These are phyloP conservation scores for Polytrichum commune DNA, from an alignment of 225 moss, liverwort and hornwort genomes.

Conservation along the genomic window DNA sequence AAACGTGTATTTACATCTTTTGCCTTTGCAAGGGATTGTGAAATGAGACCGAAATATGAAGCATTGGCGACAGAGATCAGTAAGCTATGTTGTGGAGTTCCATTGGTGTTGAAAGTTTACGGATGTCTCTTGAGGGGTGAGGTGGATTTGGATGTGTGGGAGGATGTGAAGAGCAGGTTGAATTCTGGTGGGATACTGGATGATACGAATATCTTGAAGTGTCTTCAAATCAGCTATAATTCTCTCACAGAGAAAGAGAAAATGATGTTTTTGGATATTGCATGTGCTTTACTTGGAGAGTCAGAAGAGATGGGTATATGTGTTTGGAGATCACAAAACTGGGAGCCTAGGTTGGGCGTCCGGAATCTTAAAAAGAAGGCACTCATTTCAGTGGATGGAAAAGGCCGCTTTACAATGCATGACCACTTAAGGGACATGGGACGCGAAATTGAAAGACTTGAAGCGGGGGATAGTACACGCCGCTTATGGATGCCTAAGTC, in stretches of 20 bases:
- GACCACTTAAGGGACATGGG: constrained; percentile 4
- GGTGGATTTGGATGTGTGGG: background rate
- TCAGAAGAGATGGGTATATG: background rate
- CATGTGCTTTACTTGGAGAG: background rate
- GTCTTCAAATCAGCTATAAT: constrained; percentile 1
- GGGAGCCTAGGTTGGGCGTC: background rate
- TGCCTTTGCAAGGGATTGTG: constrained; percentile 1
- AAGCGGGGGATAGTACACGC: background rate
- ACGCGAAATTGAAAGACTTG: background rate
- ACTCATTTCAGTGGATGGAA: background rate
- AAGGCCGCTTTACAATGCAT: background rate
- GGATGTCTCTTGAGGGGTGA: background rate
- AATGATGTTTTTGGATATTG: constrained; percentile 10
- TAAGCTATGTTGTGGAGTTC: background rate
- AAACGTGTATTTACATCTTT: background rate
- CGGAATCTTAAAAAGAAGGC: background rate
- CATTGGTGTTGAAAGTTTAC: background rate
- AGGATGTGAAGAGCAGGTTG: background rate
- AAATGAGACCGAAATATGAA: background rate
- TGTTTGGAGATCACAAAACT: background rate
- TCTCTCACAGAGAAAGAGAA: background rate
- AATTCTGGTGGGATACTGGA: background rate
- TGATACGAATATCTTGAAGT: background rate
- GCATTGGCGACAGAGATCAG: background rate
- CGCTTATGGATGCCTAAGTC: constrained; percentile 7